A percentile compares a stretch with the other conserved stretches of the same genome.
Evolutionary conservation across 331 rosid species (phyloP).

Genomic region (Pyrus hybrid): DNA sequence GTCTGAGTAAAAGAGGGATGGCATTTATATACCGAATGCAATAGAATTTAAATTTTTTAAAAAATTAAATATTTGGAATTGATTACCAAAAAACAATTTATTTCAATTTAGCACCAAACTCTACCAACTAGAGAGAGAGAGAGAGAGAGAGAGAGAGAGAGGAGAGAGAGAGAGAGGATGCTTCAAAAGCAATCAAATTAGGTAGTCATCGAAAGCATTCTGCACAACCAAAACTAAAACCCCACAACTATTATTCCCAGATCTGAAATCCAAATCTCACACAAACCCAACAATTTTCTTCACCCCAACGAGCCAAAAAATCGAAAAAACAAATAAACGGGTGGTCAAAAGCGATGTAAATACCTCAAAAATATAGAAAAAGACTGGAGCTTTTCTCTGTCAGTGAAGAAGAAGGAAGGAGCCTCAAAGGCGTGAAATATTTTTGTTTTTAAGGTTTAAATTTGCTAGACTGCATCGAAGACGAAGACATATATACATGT

Average conservation of each 20-base stretch:
- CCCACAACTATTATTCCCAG: conserved; percentile 15
- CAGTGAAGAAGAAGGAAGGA: neutral
- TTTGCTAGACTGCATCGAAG: neutral
- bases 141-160: neutral
- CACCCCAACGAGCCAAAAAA: neutral
- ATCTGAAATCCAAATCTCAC: conserved; percentile 36
- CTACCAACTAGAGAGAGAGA: conserved; percentile 22
- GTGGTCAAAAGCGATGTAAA: neutral
- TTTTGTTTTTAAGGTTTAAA: neutral
- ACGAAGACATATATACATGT: neutral
- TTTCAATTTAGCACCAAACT: conserved; percentile 13
- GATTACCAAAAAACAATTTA: neutral
- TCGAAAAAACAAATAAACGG: neutral
- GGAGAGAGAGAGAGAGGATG: neutral
- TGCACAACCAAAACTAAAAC: conserved; percentile 5
- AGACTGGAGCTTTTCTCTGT: neutral
- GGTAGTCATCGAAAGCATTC: conserved; percentile 23
- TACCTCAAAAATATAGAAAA: neutral
- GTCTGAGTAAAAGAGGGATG: neutral
- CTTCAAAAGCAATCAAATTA: conserved; percentile 39
- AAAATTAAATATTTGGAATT: neutral
- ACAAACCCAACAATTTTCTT: neutral
- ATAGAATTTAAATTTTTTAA: too few species aligned
- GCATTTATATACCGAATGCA: conserved; percentile 19
- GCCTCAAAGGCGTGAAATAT: neutral